phyloP scores from a whole-genome alignment of 257 asterid genomes.

The Leptodermis oblonga region DNA sequence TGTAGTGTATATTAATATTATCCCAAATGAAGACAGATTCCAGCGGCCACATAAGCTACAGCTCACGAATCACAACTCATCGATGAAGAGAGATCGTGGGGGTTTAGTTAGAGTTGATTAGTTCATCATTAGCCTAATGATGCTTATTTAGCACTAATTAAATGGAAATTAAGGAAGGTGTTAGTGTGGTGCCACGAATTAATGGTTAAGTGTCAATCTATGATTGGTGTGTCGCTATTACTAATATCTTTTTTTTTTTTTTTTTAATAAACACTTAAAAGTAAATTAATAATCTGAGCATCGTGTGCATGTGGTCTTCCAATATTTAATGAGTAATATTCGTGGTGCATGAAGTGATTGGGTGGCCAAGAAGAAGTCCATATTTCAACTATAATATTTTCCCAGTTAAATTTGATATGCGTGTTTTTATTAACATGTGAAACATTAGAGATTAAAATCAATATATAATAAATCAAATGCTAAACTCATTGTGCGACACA shows the following conservation, averaged over 20 bases:
- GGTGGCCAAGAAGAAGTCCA: too few species aligned
- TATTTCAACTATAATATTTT: too few species aligned
- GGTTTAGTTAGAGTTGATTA: neutral
- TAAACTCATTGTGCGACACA: too few species aligned
- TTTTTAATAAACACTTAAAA: too few species aligned
- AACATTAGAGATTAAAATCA: too few species aligned
- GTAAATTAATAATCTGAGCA: too few species aligned
- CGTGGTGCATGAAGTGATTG: neutral
- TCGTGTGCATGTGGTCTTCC: neutral
- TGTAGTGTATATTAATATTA: too few species aligned
- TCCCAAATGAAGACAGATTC: too few species aligned
- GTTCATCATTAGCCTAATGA: neutral
- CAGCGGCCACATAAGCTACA: neutral
- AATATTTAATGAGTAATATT: conserved; percentile 1
- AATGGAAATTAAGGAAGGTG: neutral
- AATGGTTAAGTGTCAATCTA: conserved; percentile 13
- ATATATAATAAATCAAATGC: too few species aligned
- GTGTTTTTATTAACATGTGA: too few species aligned
- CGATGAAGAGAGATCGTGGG: neutral
- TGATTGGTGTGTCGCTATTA: neutral
- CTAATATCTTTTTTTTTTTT: too few species aligned
- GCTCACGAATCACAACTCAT: neutral
- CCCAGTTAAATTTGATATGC: too few species aligned
- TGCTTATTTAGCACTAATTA: neutral
- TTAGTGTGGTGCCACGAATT: neutral